A percentile compares a stretch with the other conserved stretches of the same genome.
Conservation (phyloP, 148 eudicot species). For the Salicornia ramosissima region DNA sequence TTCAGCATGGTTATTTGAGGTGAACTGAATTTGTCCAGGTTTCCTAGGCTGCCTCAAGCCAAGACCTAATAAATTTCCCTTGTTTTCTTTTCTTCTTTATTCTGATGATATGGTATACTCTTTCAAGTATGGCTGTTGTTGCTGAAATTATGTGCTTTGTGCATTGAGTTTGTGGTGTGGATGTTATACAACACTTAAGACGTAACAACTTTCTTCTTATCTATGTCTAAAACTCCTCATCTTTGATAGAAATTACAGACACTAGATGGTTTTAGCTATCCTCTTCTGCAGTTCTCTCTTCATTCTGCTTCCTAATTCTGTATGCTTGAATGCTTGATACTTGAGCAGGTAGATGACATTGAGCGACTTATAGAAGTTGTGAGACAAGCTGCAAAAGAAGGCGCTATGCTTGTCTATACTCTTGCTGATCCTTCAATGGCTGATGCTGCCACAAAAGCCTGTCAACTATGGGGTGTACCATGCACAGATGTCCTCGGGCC, state of each 20-base stretch:
- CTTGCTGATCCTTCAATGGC: constrained; percentile 86
- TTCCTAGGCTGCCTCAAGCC: not conserved
- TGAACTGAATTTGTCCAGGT: not conserved
- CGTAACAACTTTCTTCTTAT: no score
- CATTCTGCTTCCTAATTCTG: constrained; percentile 5
- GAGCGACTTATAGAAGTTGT: constrained; percentile 66
- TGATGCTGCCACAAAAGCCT: constrained; percentile 68
- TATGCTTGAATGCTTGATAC: constrained; percentile 8
- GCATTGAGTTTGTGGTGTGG: not conserved
- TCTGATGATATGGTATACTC: not conserved
- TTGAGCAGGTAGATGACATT: constrained; percentile 60
- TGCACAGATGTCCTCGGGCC: constrained; percentile 74
- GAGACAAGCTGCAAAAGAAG: constrained; percentile 84
- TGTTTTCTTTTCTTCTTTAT: not conserved
- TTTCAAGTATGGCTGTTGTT: not conserved
- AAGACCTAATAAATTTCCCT: not conserved
- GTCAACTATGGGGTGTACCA: constrained; percentile 67
- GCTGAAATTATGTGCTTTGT: not conserved
- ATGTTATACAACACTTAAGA: not conserved
- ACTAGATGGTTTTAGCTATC: not conserved
- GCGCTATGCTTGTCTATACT: constrained; percentile 76
- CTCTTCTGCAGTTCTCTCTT: not conserved
- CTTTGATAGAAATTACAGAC: not conserved
- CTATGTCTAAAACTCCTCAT: not conserved
- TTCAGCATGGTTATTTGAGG: not conserved